Conservation (phyloP, 441 rosid genomes). For the Isatis lusitanica region DNA sequence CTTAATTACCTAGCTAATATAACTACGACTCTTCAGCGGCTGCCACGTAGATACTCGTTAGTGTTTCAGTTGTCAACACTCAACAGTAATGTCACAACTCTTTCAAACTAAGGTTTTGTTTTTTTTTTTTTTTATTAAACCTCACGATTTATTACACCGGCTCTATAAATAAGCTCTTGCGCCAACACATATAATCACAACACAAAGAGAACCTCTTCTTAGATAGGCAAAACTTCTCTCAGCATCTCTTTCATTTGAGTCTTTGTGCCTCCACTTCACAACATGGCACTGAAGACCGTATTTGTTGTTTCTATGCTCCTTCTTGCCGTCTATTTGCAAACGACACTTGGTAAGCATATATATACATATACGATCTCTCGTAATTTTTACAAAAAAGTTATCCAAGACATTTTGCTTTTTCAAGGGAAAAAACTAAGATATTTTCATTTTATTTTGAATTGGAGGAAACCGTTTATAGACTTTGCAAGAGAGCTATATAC, state of each 20-base stretch:
- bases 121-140: too few relatives aligned
- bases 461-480: too few relatives aligned
- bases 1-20: not conserved
- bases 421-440: not conserved
- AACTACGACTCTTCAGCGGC: slow-evolving; percentile 13
- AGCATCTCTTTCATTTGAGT: not conserved
- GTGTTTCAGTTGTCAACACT: slow-evolving; percentile 18
- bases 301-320: slow-evolving; percentile 8
- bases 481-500: not conserved
- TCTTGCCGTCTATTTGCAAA: slow-evolving; percentile 18
- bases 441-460: not conserved
- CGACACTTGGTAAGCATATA: slow-evolving; percentile 14
- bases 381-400: too few relatives aligned
- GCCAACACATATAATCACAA: not conserved
- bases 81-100: slow-evolving; percentile 3
- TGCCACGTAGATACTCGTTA: not conserved
- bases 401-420: not conserved
- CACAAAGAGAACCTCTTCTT: not conserved
- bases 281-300: slow-evolving; percentile 19
- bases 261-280: slow-evolving; percentile 3
- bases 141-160: not conserved
- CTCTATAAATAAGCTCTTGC: slow-evolving; percentile 23
- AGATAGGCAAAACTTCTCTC: not conserved
- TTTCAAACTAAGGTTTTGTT: not conserved
- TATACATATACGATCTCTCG: not conserved